Conservation (phyloP, 2,329 filamentous ascomycete genomes). For the Claviceps fusiformis region DNA sequence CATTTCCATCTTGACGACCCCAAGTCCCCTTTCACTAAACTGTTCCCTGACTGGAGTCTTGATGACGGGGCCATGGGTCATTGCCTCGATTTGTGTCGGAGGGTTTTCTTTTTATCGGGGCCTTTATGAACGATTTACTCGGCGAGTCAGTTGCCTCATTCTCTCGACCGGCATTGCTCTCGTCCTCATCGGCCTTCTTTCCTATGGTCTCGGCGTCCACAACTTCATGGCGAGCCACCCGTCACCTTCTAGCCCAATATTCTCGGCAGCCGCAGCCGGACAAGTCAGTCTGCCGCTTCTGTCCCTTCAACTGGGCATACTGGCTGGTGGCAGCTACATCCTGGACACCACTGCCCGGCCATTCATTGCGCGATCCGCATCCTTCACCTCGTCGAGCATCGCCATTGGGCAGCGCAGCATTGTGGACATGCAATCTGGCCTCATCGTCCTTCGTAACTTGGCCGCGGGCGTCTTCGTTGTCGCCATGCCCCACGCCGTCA, state of each 20-base stretch:
- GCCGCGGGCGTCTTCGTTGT: constrained; percentile 29
- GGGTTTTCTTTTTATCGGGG: constrained; percentile 20
- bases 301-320: constrained; percentile 32
- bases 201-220: constrained; percentile 26
- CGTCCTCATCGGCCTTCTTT: constrained; percentile 27
- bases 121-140: constrained; percentile 19
- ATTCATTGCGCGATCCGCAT: constrained; percentile 31
- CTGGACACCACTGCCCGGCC: constrained; percentile 29
- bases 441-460: constrained; percentile 27
- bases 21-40: constrained; percentile 28
- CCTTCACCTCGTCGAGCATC: constrained; percentile 34
- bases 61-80: constrained; percentile 29
- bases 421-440: constrained; percentile 33
- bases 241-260: constrained; percentile 11
- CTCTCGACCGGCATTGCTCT: constrained; percentile 25
- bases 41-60: constrained; percentile 29
- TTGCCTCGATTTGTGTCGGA: constrained; percentile 21
- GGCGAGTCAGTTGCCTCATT: constrained; percentile 18
- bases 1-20: constrained; percentile 33
- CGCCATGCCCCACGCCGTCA: constrained; percentile 25
- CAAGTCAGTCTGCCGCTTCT: constrained; percentile 25
- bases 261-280: constrained; percentile 14
- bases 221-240: constrained; percentile 18
- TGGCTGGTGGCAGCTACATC: constrained; percentile 28
- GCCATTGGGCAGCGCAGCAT: constrained; percentile 31